phyloP scores from a whole-genome alignment of 75 land plant species.

The Cunninghamia lanceolata region DNA sequence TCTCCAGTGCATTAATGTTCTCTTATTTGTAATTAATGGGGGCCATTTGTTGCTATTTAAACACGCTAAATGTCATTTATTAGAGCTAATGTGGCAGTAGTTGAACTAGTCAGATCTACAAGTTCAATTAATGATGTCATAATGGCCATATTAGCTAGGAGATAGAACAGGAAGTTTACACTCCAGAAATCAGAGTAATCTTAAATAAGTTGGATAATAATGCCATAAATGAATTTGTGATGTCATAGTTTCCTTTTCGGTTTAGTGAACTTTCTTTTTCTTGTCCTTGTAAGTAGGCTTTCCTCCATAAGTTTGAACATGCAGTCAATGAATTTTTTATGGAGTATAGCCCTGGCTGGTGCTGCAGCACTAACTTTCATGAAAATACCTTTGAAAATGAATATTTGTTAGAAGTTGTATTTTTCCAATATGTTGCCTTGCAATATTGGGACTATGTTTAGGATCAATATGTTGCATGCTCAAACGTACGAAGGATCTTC shows the following conservation, averaged over 20 bases:
- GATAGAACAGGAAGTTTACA: neutral
- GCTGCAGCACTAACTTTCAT: neutral
- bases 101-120: no score
- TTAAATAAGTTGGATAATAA: neutral
- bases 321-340: neutral
- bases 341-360: neutral
- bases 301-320: neutral
- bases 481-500: neutral
- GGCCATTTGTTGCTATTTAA: neutral
- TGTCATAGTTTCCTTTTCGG: neutral
- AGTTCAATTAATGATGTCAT: neutral
- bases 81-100: no score
- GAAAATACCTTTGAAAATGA: no score
- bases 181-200: neutral
- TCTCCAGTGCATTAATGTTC: neutral
- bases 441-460: neutral
- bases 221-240: neutral
- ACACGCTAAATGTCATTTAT: no score
- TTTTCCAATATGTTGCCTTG: no score
- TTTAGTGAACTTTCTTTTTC: neutral
- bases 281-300: neutral
- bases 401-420: neutral
- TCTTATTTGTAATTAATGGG: neutral
- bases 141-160: neutral
- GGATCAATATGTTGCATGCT: neutral